These are phyloP conservation scores for Alternaria incomplexa DNA, from an alignment of 2,329 filamentous ascomycete species.

Conservation along the genomic window DNA sequence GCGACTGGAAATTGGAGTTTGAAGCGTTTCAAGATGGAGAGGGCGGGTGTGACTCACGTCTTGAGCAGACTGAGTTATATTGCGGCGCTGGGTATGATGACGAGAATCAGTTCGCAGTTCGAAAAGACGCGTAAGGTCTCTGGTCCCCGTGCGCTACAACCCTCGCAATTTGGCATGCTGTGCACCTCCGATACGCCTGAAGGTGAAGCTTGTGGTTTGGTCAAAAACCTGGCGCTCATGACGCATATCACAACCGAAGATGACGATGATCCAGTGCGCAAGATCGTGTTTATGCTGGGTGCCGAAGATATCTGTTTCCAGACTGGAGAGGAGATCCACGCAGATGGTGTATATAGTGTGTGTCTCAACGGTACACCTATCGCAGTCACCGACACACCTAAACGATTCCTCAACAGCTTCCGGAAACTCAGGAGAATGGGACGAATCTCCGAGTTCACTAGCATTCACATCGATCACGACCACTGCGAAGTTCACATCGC, in stretches of 20 bases:
- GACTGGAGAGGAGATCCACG: conserved; percentile 85
- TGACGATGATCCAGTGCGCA: conserved; percentile 86
- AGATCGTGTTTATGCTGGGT: conserved; percentile 85
- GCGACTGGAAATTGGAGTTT: conserved; percentile 98
- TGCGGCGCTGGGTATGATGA: conserved; percentile 98
- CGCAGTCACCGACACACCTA: conserved; percentile 83
- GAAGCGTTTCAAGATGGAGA: conserved; percentile 98
- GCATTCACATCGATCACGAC: conserved; percentile 94
- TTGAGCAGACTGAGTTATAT: conserved; percentile 96
- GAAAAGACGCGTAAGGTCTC: conserved; percentile 98
- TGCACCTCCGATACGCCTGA: conserved; percentile 97
- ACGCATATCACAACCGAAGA: conserved; percentile 98
- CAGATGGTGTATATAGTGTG: conserved; percentile 82
- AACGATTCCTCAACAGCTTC: conserved; percentile 84
- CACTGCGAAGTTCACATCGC: conserved; percentile 92
- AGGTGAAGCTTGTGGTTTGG: conserved; percentile 96
- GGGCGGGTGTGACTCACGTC: conserved; percentile 95
- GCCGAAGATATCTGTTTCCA: conserved; percentile 81
- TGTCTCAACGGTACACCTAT: conserved; percentile 96
- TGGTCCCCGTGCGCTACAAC: conserved; percentile 92
- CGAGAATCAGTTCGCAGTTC: conserved; percentile 95
- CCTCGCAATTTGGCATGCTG: conserved; percentile 97
- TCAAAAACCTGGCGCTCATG: conserved; percentile 98
- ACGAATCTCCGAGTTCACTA: conserved; percentile 93
- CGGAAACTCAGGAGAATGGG: conserved; percentile 86